phyloP scores from a whole-genome alignment of 192 early-diverging fungal genomes.

The Coemansia sp. region DNA sequence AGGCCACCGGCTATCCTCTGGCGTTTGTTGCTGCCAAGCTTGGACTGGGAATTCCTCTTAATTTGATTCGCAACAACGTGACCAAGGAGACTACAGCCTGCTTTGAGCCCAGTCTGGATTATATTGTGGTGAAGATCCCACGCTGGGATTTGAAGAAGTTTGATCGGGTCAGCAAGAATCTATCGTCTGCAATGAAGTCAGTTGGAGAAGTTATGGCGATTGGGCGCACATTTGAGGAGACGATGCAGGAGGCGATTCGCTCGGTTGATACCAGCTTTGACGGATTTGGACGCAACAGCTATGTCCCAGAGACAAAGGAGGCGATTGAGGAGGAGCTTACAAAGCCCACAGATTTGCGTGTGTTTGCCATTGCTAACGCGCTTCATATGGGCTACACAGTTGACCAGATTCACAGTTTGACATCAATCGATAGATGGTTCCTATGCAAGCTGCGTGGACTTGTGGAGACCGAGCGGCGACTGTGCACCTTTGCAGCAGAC shows the following conservation, averaged over 20 bases:
- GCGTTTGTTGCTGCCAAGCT: conserved; percentile 98
- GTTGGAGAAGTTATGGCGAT: conserved; percentile 99
- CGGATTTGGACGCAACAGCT: conserved; percentile 76
- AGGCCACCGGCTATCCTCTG: conserved; percentile 97
- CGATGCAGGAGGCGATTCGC: conserved; percentile 93
- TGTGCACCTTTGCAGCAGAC: conserved; percentile 50
- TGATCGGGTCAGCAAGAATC: conserved; percentile 83
- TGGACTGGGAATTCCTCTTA: conserved; percentile 87
- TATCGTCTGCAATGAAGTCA: conserved; percentile 93
- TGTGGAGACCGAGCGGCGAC: conserved; percentile 73
- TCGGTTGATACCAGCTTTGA: conserved; percentile 84
- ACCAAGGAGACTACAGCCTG: conserved; percentile 95
- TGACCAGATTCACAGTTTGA: conserved; percentile 86
- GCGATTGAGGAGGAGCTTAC: conserved; percentile 85
- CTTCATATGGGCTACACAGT: conserved; percentile 91
- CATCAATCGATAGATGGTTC: conserved; percentile 97
- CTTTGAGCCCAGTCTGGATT: conserved; percentile 97
- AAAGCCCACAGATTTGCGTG: conserved; percentile 88
- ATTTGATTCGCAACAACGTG: conserved; percentile 91
- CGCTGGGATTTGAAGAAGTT: conserved; percentile 97
- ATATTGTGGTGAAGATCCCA: conserved; percentile 81
- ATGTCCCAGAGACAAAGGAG: conserved; percentile 56
- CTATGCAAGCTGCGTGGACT: conserved; percentile 90
- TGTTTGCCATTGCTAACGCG: conserved; percentile 96
- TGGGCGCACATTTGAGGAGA: conserved; percentile 96